Evolutionary conservation across 495 filamentous ascomycete species (phyloP).

Genomic region (Aspergillus ostianus): DNA sequence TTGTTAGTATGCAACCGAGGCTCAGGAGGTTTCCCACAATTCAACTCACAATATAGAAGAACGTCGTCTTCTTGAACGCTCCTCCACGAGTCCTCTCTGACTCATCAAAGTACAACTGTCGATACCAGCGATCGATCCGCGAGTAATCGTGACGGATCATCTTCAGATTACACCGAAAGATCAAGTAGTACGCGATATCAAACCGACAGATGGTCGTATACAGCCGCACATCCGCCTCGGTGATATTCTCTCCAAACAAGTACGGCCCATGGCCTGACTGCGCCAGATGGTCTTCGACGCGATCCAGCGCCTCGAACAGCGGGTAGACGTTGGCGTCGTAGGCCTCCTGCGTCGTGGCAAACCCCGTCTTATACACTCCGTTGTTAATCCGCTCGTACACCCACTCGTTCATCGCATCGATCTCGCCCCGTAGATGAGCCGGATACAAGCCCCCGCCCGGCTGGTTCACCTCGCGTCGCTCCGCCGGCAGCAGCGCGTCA

Average conservation of each 20-base stretch:
- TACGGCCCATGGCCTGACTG: conserved; percentile 52
- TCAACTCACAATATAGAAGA: conserved; percentile 57
- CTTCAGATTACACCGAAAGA: conserved; percentile 69
- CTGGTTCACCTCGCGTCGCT: conserved; percentile 43
- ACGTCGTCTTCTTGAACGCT: conserved; percentile 68
- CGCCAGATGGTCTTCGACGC: conserved; percentile 58
- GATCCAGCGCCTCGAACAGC: conserved; percentile 63
- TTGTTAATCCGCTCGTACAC: conserved; percentile 66
- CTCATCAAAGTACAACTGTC: conserved; percentile 68
- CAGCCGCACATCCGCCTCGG: conserved; percentile 66
- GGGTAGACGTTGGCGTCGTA: conserved; percentile 59
- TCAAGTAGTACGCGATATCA: conserved; percentile 65
- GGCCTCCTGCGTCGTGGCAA: conserved; percentile 62
- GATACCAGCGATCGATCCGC: conserved; percentile 64
- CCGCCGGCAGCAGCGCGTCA: conserved; percentile 54
- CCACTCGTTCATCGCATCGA: conserved; percentile 65
- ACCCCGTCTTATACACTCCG: conserved; percentile 69
- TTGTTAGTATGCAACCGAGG: background rate
- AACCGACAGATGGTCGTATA: conserved; percentile 67
- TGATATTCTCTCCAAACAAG: conserved; percentile 61
- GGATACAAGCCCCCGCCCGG: conserved; percentile 57
- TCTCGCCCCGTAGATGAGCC: conserved; percentile 45
- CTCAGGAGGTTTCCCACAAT: background rate
- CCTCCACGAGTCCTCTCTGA: conserved; percentile 43
- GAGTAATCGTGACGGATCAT: conserved; percentile 73